Percentiles rank a stretch among this genome's conserved stretches.
Conservation (phyloP, 306 rosid species). For the Canavalia gladiata region DNA sequence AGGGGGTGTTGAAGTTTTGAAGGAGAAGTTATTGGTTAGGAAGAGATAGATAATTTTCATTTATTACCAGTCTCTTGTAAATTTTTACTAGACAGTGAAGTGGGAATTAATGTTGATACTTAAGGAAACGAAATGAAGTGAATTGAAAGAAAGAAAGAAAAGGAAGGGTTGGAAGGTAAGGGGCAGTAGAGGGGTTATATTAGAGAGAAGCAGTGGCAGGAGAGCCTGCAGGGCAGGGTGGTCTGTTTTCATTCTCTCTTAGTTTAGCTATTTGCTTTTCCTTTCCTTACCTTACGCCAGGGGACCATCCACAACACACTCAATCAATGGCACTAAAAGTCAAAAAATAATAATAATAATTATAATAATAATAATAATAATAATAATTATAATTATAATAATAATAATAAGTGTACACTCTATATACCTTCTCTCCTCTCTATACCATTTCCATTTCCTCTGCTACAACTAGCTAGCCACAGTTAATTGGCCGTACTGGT, state of each 20-base stretch:
- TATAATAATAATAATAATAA: no score
- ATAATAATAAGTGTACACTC: constrained; percentile 39
- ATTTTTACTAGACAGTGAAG: background rate
- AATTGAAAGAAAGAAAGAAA: background rate
- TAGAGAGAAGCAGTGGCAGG: constrained; percentile 34
- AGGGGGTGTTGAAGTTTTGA: constrained; percentile 20
- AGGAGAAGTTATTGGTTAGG: background rate
- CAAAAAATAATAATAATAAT: constrained; percentile 37
- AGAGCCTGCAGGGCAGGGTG: constrained; percentile 54
- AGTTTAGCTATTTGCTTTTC: constrained; percentile 38
- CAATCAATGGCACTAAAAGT: constrained; percentile 71
- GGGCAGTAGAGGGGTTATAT: constrained; percentile 7
- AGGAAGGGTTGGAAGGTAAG: background rate
- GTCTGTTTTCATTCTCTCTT: constrained; percentile 43
- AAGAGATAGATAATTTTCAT: constrained; percentile 10
- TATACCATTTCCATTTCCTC: constrained; percentile 38
- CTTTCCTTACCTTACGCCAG: constrained; percentile 37
- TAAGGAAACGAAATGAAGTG: background rate
- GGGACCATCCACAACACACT: constrained; percentile 70
- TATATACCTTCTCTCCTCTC: constrained; percentile 42
- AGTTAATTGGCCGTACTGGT: constrained; percentile 3
- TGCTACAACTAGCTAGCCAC: constrained; percentile 18
- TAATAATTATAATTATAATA: no score
- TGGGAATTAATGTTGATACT: background rate
- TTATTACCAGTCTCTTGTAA: background rate